Base-by-base conservation (phyloP, 164 flowering plant genomes). In the Cinnamomum chago region DNA sequence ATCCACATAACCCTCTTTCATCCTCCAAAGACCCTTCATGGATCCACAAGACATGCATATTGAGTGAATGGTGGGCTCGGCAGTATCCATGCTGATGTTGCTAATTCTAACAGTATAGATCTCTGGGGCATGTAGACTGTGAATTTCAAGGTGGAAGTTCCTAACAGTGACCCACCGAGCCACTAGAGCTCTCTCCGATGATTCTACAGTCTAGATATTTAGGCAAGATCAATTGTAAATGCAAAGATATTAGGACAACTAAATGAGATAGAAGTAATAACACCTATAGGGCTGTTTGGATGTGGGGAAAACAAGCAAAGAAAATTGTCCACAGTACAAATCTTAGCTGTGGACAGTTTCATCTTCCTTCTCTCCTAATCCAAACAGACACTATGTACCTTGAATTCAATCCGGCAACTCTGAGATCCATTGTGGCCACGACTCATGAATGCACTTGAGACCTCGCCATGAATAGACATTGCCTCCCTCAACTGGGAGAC, bases 11-110 rank as follows among this genome's bases (percentile, higher is more conserved):
- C 77, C 78, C n/a, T 68, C 79, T 33, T 77, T 76, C 40, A 40
- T 72, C 86, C 83, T 78, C 0, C 47, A 65, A 58, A 84, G 79
- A 51, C 88, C 86, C 81, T 73, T 75, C 58, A 84, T 47, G 23
- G 73, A 73, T 72, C 82, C 83, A 76, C 23, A 68, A 20, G 75
- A 65, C 77, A 20, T 72, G 82, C 88, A 86, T 51, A 58, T 67
- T 17, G 81, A 76, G 73, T 78, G 83, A 70, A 86, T 76, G 5
- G 69, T 68, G 20, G 78, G 65, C 65, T 82, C 83, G 12, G 82
- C 25, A 50, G 83, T 81, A 66, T 70, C 73, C 62, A 66, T n/a
- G 55, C 70, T 62, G 24, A 86, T 73, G 75, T 81, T 81, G 73
- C 72, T 58, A 74, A 84, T 80, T 68, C 82, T 79, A 28, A 86